Evolutionary conservation across 2,329 filamentous ascomycete genomes (phyloP), one percentile per base, ranked within the genome.

Genomic region (Penicillium sp.): DNA sequence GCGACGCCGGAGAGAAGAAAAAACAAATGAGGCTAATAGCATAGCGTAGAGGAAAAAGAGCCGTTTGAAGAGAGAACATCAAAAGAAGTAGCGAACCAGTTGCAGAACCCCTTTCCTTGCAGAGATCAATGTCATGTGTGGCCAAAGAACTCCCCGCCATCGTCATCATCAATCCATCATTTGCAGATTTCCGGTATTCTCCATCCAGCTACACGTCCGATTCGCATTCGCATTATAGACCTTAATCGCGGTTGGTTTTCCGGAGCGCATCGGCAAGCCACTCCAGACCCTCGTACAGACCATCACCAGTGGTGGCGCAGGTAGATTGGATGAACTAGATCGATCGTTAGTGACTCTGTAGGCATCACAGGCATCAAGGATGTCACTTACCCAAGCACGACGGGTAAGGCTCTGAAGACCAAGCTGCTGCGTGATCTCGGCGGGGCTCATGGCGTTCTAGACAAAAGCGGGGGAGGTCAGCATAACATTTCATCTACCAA

Each of bases 351-450:
- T 56, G 12, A 66, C 19, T 3, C 6, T n/a, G 9, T 51, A 33
- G 7, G 33, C 3, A 40, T 7, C 12, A 21, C 23, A 25, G 17
- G 15, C 21, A 41, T 49, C 19, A 10, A 25, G 29, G 13, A 33
- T 35, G 35, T 45, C 64, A 82, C 92, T 78, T 93, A 99, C 94
- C 94, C 94, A 99, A 74, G 91, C 90, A 80, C 94, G 93, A 84
- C 96, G 91, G 86, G 92, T 91, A 86, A 99, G 85, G 83, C 91
- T 95, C 88, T 97, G 93, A 74, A 99, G 92, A 77, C 94, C 94
- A 80, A 99, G 91, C 88, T 97, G 97, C 84, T 99, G 93, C 80
- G 94, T 99, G 80, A 99, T 97, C 84, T 99, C 94, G 76, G 94
- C 93, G 74, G 94, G 93, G 82, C 96, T 97, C 94, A 97, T 97